A percentile compares a stretch with the other conserved stretches of the same genome.
phyloP scores from a whole-genome alignment of 2,329 filamentous ascomycete species.

The Alternaria burnsii region DNA sequence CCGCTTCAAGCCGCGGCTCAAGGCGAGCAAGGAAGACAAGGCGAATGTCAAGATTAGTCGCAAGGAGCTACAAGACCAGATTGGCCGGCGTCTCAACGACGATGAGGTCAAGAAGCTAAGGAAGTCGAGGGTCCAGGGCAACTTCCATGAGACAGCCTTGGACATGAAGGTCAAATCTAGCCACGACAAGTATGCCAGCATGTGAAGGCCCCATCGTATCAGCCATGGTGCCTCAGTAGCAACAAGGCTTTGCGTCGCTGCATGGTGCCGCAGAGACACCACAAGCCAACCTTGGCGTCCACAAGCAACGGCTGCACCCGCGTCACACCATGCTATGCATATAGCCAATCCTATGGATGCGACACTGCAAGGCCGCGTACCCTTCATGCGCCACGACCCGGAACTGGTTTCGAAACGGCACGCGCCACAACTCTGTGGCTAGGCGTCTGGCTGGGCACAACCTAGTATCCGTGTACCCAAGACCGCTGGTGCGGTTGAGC shows the following conservation, averaged over 20 bases:
- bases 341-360: constrained; percentile 6
- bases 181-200: constrained; percentile 57
- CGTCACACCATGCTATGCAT: constrained; percentile 16
- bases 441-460: constrained; percentile 17
- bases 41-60: constrained; percentile 84
- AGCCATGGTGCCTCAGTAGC: neutral
- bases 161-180: constrained; percentile 91
- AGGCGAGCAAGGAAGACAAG: constrained; percentile 82
- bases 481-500: neutral
- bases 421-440: constrained; percentile 19
- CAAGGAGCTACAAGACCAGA: constrained; percentile 82
- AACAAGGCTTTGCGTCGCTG: neutral
- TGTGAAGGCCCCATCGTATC: constrained; percentile 15
- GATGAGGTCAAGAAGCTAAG: constrained; percentile 87
- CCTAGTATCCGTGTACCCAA: neutral
- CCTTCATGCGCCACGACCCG: constrained; percentile 21
- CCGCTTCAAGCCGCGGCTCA: constrained; percentile 85
- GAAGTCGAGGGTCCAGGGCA: constrained; percentile 81
- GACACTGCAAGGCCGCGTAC: constrained; percentile 5
- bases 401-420: constrained; percentile 9
- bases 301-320: constrained; percentile 13
- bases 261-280: neutral
- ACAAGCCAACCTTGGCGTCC: constrained; percentile 8
- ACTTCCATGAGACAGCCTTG: constrained; percentile 87
- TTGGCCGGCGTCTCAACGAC: constrained; percentile 78